Conservation (phyloP, 495 filamentous ascomycete species). For the Daldinia childiae region DNA sequence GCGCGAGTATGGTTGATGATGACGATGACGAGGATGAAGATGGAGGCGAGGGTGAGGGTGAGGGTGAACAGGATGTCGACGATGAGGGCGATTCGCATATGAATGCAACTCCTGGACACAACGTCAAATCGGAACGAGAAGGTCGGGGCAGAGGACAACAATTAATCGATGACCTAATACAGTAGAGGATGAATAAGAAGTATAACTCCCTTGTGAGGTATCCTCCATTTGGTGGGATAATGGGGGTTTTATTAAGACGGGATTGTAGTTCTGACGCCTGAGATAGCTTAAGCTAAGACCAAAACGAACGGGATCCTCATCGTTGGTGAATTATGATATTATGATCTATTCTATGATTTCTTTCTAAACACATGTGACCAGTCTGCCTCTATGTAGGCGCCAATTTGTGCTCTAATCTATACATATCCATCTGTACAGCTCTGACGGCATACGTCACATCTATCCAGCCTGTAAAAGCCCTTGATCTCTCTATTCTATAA, state of each 20-base stretch:
- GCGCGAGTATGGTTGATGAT: slow-evolving; percentile 21
- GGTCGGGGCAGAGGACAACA: slow-evolving; percentile 16
- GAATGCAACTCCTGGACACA: not conserved
- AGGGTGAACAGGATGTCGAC: slow-evolving; percentile 44
- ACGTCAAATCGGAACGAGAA: slow-evolving; percentile 19
- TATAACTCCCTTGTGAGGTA: not conserved
- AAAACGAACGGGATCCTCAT: not conserved
- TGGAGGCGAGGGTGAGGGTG: slow-evolving; percentile 23
- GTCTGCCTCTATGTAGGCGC: not conserved
- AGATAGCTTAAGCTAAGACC: not conserved
- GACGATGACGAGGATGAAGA: slow-evolving; percentile 40
- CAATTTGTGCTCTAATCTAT: slow-evolving; percentile 15
- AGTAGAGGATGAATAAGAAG: slow-evolving; percentile 9
- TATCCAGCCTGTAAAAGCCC: slow-evolving; percentile 6
- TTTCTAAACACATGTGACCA: not conserved
- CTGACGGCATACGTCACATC: not conserved
- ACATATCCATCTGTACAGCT: not conserved
- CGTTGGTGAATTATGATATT: slow-evolving; percentile 1
- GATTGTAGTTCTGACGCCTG: not conserved
- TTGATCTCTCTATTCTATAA: slow-evolving; percentile 14
- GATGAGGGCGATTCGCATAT: slow-evolving; percentile 42
- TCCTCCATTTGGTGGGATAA: not conserved
- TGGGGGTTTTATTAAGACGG: not conserved
- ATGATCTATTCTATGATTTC: slow-evolving; percentile 11
- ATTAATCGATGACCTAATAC: slow-evolving; percentile 12